A percentile compares a stretch with the other conserved stretches of the same genome.
Conservation (phyloP, 73 alveolate species). For the Tetrahymena thermophila region DNA sequence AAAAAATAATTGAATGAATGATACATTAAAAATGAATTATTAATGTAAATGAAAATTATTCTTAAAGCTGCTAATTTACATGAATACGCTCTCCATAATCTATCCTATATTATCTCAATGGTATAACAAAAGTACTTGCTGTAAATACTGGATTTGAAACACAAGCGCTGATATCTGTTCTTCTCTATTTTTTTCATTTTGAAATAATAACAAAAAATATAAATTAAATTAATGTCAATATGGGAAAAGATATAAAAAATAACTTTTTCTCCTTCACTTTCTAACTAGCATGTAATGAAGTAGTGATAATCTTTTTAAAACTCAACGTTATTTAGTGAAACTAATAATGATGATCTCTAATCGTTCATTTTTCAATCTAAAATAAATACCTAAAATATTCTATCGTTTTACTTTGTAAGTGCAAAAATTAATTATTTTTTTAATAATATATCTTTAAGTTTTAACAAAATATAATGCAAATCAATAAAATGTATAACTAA, state of each 20-base stretch:
- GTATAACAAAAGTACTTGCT: constrained; percentile 90
- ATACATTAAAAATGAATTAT: background rate
- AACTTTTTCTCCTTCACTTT: constrained; percentile 93
- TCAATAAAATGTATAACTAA: no score
- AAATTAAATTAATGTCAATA: no score
- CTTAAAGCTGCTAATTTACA: background rate
- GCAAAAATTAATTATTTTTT: background rate
- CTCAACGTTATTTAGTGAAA: constrained; percentile 60
- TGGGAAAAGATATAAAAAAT: no score
- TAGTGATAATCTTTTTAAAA: constrained; percentile 95
- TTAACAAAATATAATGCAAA: no score
- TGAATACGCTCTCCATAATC: constrained; percentile 28
- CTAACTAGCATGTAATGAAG: constrained; percentile 91
- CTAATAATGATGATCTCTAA: constrained; percentile 27
- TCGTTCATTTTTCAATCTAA: constrained; percentile 14
- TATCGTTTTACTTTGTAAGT: background rate
- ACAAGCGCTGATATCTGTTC: constrained; percentile 95
- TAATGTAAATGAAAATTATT: background rate
- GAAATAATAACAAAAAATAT: background rate
- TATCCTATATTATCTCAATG: constrained; percentile 81
- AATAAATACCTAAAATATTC: background rate
- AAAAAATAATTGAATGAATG: background rate
- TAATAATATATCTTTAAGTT: background rate
- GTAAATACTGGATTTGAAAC: constrained; percentile 93
- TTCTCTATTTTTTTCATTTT: constrained; percentile 40